These are phyloP conservation scores for Perkinsus olseni DNA, from an alignment of 169 alveolate species.

Conservation along the genomic window DNA sequence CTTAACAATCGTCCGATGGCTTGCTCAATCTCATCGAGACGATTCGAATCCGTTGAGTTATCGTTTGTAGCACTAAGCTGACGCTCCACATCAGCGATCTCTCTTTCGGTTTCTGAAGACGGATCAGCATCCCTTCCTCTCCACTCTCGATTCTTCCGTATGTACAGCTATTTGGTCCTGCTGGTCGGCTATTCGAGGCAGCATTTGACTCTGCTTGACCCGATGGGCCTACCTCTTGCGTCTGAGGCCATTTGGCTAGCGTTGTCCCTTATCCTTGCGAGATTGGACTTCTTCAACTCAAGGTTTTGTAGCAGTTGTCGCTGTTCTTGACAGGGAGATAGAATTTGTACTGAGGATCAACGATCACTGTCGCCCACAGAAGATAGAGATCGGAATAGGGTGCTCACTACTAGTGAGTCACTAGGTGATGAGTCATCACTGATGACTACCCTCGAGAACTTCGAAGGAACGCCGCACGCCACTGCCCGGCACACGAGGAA, in stretches of 20 bases:
- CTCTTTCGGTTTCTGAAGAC: not conserved
- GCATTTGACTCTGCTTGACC: too few species aligned
- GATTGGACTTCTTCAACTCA: not conserved
- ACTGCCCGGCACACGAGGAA: too few species aligned
- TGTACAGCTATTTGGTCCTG: too few species aligned
- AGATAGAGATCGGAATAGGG: too few species aligned
- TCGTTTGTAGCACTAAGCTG: not conserved
- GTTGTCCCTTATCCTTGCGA: not conserved
- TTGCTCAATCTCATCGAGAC: not conserved
- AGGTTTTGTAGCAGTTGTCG: not conserved
- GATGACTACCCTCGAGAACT: too few species aligned
- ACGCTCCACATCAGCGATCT: not conserved
- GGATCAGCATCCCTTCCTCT: not conserved
- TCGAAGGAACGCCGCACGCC: too few species aligned
- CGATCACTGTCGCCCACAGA: too few species aligned
- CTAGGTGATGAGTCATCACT: too few species aligned
- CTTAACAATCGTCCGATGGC: not conserved
- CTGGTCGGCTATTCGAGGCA: too few species aligned
- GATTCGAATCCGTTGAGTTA: not conserved
- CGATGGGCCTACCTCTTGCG: not conserved
- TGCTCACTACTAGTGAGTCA: too few species aligned
- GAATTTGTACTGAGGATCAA: not conserved
- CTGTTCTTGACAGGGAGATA: not conserved
- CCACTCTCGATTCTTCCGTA: not conserved
- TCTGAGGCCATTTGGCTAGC: not conserved